Conservation (phyloP, 2,329 filamentous ascomycete species). For the Xylariales sp. region DNA sequence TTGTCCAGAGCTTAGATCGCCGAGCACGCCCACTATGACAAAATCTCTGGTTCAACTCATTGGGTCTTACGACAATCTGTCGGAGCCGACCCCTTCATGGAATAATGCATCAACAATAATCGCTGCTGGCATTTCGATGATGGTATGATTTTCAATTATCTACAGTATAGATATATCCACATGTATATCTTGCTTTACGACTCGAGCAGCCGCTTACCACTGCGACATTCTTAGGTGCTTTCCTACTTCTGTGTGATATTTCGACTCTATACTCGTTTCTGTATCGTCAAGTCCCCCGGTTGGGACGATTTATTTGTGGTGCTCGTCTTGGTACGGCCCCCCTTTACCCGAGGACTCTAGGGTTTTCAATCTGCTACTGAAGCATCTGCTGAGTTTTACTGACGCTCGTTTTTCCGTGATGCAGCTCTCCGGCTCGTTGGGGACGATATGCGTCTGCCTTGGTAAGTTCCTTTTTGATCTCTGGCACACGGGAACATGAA, state of each 20-base stretch:
- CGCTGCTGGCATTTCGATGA: constrained; percentile 8
- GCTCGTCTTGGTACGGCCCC: constrained; percentile 6
- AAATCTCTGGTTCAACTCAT: constrained; percentile 11
- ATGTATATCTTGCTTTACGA: too few relatives aligned
- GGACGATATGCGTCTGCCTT: constrained; percentile 4
- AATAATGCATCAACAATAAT: constrained; percentile 12
- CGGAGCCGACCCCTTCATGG: constrained; percentile 15
- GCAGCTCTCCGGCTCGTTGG: constrained; percentile 2
- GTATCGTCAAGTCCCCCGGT: constrained; percentile 12
- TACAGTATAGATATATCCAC: background rate
- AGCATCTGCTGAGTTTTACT: too few relatives aligned
- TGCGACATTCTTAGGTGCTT: constrained; percentile 6
- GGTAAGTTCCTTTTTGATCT: background rate
- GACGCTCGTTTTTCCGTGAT: too few relatives aligned
- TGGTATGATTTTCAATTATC: constrained; percentile 7
- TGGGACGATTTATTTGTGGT: constrained; percentile 20
- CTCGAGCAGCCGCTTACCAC: too few relatives aligned
- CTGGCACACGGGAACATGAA: too few relatives aligned
- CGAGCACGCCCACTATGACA: too few relatives aligned
- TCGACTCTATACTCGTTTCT: constrained; percentile 16
- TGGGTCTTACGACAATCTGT: constrained; percentile 13
- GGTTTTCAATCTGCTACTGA: too few relatives aligned
- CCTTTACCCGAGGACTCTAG: too few relatives aligned
- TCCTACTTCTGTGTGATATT: constrained; percentile 12
- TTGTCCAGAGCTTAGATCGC: too few relatives aligned